Base-by-base conservation (phyloP, 2,329 filamentous ascomycete species). In the Colletotrichum australisinense region DNA sequence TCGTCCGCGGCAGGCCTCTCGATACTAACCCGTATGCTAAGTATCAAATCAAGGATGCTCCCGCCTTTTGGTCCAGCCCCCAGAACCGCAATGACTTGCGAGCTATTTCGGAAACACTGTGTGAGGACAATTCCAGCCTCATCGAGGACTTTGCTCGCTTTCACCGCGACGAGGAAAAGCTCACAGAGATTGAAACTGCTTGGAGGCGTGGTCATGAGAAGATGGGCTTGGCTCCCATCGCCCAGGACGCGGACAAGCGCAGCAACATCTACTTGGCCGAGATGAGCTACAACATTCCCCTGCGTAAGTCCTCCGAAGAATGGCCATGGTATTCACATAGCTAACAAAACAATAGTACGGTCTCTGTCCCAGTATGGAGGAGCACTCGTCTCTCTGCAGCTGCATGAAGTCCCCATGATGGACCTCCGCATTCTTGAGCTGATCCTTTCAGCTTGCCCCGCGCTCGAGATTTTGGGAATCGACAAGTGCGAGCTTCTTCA, bases 401-500 rank as follows among this genome's bases (percentile, higher is more conserved):
- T 82, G 1, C 76, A 80, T n/a, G 65, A 76, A 1, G 59, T 79
- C 6, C 75, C 78, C 0, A 78, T 76, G 67, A 26, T 82, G 4
- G 74, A 79, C 22, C 4, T 77, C 1, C 8, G 46, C 1, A 53
- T 77, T 1, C 38, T 82, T 3, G 32, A 70, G 52, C 35, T 62
- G 4, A 75, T 79, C 4, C n/a, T 82, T 0, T 35, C 68, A 1
- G 8, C 38, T 1, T 68, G 79, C 35, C 76, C 76, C 0, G 75
- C 72, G 19, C 72, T 83, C 0, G 67, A 77, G 56, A 53, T 66
- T 0, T 38, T 83, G 1, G 74, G 76, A 7, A 60, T 82, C 1
- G 73, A 80, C 32, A 76, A 79, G 7, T 82, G 81, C 63, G 79
- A 81, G 16, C 67, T 82, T 0, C 42, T 83, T 1, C 76, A 79